phyloP scores from a whole-genome alignment of 805 yeast genomes.

The Ogataea neopini region DNA sequence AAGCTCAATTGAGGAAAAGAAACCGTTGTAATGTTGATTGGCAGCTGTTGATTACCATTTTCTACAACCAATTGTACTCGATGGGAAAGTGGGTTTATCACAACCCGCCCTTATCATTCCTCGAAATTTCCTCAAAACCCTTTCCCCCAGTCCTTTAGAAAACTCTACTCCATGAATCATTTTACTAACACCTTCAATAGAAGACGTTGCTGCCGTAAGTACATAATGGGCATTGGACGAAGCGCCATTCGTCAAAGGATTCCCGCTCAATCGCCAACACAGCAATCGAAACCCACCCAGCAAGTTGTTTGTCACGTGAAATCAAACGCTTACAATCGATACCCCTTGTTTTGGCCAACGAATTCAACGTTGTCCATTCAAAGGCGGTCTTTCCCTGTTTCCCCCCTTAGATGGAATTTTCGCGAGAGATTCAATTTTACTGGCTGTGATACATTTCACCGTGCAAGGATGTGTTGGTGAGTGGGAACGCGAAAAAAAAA shows the following conservation, averaged over 20 bases:
- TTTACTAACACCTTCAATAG: conserved; percentile 40
- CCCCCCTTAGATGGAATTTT: conserved; percentile 12
- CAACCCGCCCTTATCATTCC: no score
- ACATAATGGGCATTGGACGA: background rate
- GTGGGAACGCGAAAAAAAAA: conserved; percentile 1
- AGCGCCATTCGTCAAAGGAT: background rate
- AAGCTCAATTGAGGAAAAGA: no score
- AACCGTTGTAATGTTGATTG: background rate
- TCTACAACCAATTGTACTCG: no score
- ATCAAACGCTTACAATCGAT: background rate
- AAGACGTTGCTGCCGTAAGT: conserved; percentile 52
- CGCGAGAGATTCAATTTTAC: conserved; percentile 10
- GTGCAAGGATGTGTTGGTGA: background rate
- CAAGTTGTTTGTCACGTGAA: conserved; percentile 1
- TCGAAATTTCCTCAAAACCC: no score
- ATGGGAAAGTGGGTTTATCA: no score
- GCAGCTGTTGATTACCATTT: background rate
- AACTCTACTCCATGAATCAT: background rate
- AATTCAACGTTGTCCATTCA: background rate
- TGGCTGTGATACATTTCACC: conserved; percentile 7
- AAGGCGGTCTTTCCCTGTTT: background rate
- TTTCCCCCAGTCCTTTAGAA: no score
- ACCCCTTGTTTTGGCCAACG: no score
- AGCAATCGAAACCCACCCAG: background rate
- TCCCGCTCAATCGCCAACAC: background rate